phyloP scores from a whole-genome alignment of 1,284 basidiomycete genomes.

The Ceratobasidium sp. region DNA sequence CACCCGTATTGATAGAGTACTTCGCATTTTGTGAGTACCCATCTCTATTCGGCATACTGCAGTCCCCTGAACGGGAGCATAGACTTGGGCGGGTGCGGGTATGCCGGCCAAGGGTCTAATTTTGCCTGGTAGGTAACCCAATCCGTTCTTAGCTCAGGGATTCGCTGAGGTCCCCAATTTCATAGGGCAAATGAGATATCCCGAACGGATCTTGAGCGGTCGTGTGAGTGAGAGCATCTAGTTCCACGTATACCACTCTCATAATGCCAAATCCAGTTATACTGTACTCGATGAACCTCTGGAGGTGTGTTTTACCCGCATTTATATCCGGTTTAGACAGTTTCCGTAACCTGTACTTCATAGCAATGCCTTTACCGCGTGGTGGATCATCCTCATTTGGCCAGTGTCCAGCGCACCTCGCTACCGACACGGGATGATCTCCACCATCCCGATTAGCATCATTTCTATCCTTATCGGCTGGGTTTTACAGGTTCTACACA shows the following conservation, averaged over 20 bases:
- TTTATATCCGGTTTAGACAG: not conserved
- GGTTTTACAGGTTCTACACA: constrained; percentile 11
- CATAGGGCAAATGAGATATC: constrained; percentile 38
- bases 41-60: not conserved
- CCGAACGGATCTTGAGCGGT: constrained; percentile 36
- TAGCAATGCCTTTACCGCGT: constrained; percentile 28
- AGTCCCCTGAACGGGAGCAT: not conserved
- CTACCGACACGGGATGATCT: constrained; percentile 40
- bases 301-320: constrained; percentile 8
- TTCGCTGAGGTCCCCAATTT: not conserved
- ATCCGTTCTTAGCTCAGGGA: not conserved
- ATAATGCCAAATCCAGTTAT: not conserved
- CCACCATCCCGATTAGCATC: constrained; percentile 38
- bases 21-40: constrained; percentile 31
- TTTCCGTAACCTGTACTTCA: not conserved
- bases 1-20: not conserved
- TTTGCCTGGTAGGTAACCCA: constrained; percentile 32
- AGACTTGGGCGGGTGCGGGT: constrained; percentile 37
- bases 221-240: not conserved
- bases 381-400: constrained; percentile 41
- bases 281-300: constrained; percentile 38
- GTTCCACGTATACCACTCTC: not conserved
- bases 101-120: constrained; percentile 34
- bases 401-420: constrained; percentile 37
- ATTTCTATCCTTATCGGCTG: constrained; percentile 23